Base-by-base conservation (phyloP, 202 grass and related monocot species). In the Setaria viridis region DNA sequence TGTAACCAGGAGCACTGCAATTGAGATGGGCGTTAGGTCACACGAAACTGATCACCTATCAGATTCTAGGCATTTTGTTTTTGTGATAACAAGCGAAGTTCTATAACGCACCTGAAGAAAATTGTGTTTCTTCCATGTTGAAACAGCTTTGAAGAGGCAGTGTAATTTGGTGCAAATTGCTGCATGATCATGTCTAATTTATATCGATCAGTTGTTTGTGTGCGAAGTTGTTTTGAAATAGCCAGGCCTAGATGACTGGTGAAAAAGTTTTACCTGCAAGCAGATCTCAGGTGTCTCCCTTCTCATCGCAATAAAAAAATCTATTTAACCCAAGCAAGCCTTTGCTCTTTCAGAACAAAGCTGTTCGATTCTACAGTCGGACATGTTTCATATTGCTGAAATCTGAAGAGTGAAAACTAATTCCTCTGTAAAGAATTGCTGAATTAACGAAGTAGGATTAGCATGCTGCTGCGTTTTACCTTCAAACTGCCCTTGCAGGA, bases 241-340 rank as follows among this genome's bases (percentile, higher is more conserved):
- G 2, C 39, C 68, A 67, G 14, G n/a, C n/a, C n/a, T n/a, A n/a
- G n/a, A n/a, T 84, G 16, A 17, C 1, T 33, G 57, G 14, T 68
- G 48, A n/a, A 62, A 62, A 15, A 71, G 33, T 66, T 67, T 87
- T 30, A 95, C 94, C 94, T 95, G 58, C 14, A 93, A 78, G 87
- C 94, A 95, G 70, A 95, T 95, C 86, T 95, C 93, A 37, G 62
- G 86, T 95, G 72, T 95, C 89, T 71, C 94, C 94, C 67, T 95
- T 95, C 80, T 95, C 94, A 7, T 95, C 87, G 87, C 47, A 33
- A 69, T 11, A 30, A 49, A 57, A 45, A 67, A 9, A 65, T 37
- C 5, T 0, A 60, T 53, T 11, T 58, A 78, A 20, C 43, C 21
- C 20, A 78, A 11, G n/a, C 20, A 78, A 60, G 57, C 0, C 57